phyloP scores from a whole-genome alignment of 2,329 filamentous ascomycete species.

The Hansfordia pulvinata region DNA sequence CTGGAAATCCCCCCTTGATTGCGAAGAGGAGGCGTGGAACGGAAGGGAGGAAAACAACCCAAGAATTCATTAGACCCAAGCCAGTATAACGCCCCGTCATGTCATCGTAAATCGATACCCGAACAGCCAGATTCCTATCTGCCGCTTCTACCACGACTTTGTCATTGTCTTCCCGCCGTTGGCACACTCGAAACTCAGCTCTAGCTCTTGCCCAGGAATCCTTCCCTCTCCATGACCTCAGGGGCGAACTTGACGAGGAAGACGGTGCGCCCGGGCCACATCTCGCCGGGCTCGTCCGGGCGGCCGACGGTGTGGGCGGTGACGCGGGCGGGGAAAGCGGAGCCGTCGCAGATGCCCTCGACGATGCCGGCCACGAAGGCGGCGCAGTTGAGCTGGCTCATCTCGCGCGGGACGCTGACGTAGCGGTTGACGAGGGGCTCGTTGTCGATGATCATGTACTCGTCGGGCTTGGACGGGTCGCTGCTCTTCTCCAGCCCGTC shows the following conservation, averaged over 20 bases:
- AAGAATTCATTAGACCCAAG: too few relatives aligned
- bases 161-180: slow-evolving; percentile 2
- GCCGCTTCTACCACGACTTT: slow-evolving; percentile 7
- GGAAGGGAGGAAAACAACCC: too few relatives aligned
- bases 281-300: slow-evolving; percentile 40
- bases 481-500: slow-evolving; percentile 85
- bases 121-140: slow-evolving; percentile 4
- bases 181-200: too few relatives aligned
- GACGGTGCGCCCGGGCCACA: slow-evolving; percentile 95
- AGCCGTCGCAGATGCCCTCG: slow-evolving; percentile 89
- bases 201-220: slow-evolving; percentile 54
- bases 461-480: slow-evolving; percentile 69
- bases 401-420: slow-evolving; percentile 84
- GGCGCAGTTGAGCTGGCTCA: slow-evolving; percentile 92
- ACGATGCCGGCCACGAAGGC: slow-evolving; percentile 92
- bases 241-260: slow-evolving; percentile 86
- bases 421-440: slow-evolving; percentile 92
- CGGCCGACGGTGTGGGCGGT: slow-evolving; percentile 69
- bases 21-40: too few relatives aligned
- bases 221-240: slow-evolving; percentile 87
- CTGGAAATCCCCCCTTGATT: too few relatives aligned
- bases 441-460: slow-evolving; percentile 99
- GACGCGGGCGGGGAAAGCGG: slow-evolving; percentile 77
- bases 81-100: too few relatives aligned
- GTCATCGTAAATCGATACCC: slow-evolving; percentile 3